Evolutionary conservation across 1,139 yeast species (phyloP).

Genomic region (Yamadazyma buinensis): DNA sequence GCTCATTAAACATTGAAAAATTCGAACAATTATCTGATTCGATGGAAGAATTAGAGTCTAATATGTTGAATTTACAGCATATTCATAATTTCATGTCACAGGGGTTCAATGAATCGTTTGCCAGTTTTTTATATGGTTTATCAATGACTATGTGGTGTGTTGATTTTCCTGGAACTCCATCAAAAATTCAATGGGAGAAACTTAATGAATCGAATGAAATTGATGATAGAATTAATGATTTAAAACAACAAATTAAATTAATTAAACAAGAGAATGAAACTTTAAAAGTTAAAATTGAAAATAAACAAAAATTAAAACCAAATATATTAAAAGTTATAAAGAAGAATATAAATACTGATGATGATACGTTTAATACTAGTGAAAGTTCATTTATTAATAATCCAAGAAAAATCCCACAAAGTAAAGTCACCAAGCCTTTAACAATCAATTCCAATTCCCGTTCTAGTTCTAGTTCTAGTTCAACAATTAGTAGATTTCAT

Average conservation of each 20-base stretch:
- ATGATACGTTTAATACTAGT: conserved; percentile 20
- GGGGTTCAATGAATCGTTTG: conserved; percentile 60
- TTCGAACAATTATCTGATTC: conserved; percentile 49
- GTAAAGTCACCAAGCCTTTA: neutral
- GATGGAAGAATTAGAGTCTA: conserved; percentile 47
- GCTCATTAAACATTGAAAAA: conserved; percentile 25
- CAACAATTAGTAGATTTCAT: neutral
- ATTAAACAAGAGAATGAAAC: conserved; percentile 24
- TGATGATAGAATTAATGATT: conserved; percentile 21
- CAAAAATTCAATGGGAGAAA: conserved; percentile 32
- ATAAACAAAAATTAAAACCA: conserved; percentile 10
- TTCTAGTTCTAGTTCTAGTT: neutral
- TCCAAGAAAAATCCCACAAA: conserved; percentile 1
- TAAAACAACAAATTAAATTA: conserved; percentile 19
- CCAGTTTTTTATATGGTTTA: conserved; percentile 58
- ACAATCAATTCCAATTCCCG: no score
- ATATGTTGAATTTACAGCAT: conserved; percentile 42
- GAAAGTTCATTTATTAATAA: conserved; percentile 17
- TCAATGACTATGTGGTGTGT: conserved; percentile 67
- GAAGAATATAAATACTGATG: conserved; percentile 5
- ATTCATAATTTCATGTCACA: conserved; percentile 48
- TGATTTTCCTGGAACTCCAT: conserved; percentile 47
- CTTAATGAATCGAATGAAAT: conserved; percentile 23
- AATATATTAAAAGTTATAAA: conserved; percentile 3
- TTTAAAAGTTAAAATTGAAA: conserved; percentile 21